Evolutionary conservation across 257 asterid species (phyloP).

Genomic region (Solanum habrochaites): DNA sequence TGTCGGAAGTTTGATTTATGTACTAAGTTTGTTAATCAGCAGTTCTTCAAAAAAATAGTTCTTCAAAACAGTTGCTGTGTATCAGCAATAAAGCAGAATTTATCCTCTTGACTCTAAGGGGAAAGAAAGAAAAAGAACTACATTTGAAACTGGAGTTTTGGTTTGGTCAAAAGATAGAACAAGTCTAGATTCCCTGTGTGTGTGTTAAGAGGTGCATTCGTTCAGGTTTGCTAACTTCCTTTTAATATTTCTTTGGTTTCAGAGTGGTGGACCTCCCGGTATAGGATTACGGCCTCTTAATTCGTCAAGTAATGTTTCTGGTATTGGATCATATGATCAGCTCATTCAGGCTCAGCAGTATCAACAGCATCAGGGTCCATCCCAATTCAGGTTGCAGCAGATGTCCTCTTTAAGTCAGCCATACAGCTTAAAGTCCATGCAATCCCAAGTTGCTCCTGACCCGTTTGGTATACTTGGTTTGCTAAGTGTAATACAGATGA

Average conservation of each 20-base stretch:
- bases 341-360: conserved; percentile 38
- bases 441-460: conserved; percentile 49
- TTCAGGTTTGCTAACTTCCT: background rate
- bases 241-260: conserved; percentile 6
- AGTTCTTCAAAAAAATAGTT: background rate
- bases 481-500: conserved; percentile 48
- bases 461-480: conserved; percentile 71
- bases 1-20: background rate
- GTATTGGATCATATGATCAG: conserved; percentile 31
- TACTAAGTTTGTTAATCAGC: background rate
- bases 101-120: background rate
- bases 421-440: conserved; percentile 33
- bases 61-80: background rate
- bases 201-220: background rate
- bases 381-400: conserved; percentile 38
- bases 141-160: background rate
- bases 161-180: background rate
- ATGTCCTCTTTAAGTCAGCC: conserved; percentile 18
- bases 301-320: conserved; percentile 16
- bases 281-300: conserved; percentile 19
- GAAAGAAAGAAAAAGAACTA: background rate
- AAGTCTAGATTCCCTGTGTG: background rate
- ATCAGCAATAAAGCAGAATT: background rate
- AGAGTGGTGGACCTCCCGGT: conserved; percentile 17
- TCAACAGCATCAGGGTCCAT: conserved; percentile 61